Percentiles rank a stretch among this genome's conserved stretches.
phyloP scores from a whole-genome alignment of 441 rosid species.

The Eugenia klotzschiana region DNA sequence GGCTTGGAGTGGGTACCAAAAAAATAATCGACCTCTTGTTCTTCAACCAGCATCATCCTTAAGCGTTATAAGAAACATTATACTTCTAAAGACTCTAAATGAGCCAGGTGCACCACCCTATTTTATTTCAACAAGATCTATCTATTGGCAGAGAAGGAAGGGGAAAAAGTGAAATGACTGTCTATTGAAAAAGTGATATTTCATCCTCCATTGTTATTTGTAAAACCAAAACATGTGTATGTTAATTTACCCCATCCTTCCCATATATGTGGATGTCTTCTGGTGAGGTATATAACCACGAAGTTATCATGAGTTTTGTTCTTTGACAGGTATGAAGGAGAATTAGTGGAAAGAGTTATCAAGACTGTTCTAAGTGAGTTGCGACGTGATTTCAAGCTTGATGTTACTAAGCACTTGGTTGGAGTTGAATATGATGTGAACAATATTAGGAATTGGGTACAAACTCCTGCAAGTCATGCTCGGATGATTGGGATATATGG shows the following conservation, averaged over 20 bases:
- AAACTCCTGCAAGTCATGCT: fast-evolving
- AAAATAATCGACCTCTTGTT: too few species aligned
- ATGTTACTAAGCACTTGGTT: not conserved
- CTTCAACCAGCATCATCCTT: too few species aligned
- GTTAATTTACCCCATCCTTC: fast-evolving
- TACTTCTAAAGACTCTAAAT: too few species aligned
- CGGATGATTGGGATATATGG: not conserved
- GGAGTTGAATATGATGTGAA: not conserved
- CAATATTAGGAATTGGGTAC: not conserved
- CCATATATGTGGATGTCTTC: fast-evolving
- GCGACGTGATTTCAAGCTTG: not conserved
- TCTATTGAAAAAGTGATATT: too few species aligned
- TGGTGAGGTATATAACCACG: not conserved
- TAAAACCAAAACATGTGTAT: not conserved
- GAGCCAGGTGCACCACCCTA: too few species aligned
- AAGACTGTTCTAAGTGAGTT: not conserved
- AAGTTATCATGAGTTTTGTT: not conserved
- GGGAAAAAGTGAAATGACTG: too few species aligned
- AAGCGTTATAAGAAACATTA: too few species aligned
- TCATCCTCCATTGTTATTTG: too few species aligned
- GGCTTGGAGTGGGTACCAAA: too few species aligned
- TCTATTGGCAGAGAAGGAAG: too few species aligned
- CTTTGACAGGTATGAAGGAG: not conserved
- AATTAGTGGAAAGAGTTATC: not conserved
- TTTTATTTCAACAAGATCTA: too few species aligned